Evolutionary conservation across 2,329 filamentous ascomycete species (phyloP).

Genomic region (Coniella lustricola): DNA sequence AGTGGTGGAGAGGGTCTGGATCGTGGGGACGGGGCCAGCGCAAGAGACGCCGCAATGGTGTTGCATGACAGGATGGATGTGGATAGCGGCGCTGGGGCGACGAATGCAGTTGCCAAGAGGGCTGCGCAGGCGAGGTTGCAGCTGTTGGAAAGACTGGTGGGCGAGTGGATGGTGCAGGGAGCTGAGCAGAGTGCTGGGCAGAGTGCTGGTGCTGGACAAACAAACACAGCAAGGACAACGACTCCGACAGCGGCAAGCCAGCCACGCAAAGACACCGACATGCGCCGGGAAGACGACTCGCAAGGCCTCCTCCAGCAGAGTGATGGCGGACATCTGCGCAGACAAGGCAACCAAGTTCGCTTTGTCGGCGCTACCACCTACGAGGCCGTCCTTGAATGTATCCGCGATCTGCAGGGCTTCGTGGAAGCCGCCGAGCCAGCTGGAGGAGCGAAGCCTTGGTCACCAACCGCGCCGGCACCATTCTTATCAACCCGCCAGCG

Average conservation of each 20-base stretch:
- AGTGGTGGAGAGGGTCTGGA: constrained; percentile 15
- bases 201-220: neutral
- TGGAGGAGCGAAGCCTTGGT: no score
- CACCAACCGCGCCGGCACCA: no score
- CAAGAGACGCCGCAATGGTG: neutral
- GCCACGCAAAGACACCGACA: no score
- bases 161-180: constrained; percentile 23
- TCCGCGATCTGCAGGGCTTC: constrained; percentile 33
- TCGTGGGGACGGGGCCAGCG: constrained; percentile 1
- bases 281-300: neutral
- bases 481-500: no score
- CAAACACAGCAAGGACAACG: no score
- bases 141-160: constrained; percentile 35
- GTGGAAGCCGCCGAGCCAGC: constrained; percentile 20
- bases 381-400: constrained; percentile 35
- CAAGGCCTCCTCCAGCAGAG: constrained; percentile 5
- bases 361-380: constrained; percentile 35
- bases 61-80: no score
- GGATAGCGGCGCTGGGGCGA: neutral
- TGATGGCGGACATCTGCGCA: constrained; percentile 7
- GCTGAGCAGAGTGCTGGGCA: neutral
- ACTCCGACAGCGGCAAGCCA: no score
- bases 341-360: constrained; percentile 12
- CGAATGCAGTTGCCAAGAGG: no score
- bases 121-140: constrained; percentile 34